Evolutionary conservation across 441 rosid species (phyloP).

Genomic region (Dalechampia spathulata): DNA sequence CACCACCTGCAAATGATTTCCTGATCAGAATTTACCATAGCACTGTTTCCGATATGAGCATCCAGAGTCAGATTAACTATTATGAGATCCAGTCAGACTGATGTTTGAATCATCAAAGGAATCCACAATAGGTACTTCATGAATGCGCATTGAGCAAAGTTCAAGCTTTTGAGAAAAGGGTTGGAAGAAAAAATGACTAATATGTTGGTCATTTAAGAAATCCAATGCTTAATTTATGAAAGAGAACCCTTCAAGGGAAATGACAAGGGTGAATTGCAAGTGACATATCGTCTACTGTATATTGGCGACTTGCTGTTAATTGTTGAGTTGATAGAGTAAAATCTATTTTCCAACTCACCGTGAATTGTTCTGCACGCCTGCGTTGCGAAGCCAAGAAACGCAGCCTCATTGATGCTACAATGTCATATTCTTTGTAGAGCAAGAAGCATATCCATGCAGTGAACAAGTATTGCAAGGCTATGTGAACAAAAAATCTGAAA

Average conservation of each 20-base stretch:
- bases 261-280: too few relatives aligned
- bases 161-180: background rate
- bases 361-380: conserved; percentile 85
- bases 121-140: background rate
- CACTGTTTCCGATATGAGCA: background rate
- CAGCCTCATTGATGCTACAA: conserved; percentile 75
- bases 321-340: background rate
- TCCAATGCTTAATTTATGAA: too few relatives aligned
- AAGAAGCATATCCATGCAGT: conserved; percentile 79
- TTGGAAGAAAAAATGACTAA: background rate
- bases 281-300: too few relatives aligned
- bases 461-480: conserved; percentile 77
- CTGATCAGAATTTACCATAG: background rate
- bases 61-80: background rate
- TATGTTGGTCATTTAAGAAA: too few relatives aligned
- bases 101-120: background rate
- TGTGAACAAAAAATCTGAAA: conserved; percentile 90
- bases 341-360: conserved; percentile 46
- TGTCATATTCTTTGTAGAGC: conserved; percentile 87
- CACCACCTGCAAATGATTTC: conserved; percentile 53
- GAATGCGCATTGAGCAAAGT: background rate
- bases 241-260: too few relatives aligned
- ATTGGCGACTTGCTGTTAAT: background rate
- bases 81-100: too few relatives aligned
- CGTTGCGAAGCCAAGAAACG: conserved; percentile 72